These are phyloP conservation scores for Pichia cephalocereana DNA, from an alignment of 805 yeast genomes.

Conservation along the genomic window DNA sequence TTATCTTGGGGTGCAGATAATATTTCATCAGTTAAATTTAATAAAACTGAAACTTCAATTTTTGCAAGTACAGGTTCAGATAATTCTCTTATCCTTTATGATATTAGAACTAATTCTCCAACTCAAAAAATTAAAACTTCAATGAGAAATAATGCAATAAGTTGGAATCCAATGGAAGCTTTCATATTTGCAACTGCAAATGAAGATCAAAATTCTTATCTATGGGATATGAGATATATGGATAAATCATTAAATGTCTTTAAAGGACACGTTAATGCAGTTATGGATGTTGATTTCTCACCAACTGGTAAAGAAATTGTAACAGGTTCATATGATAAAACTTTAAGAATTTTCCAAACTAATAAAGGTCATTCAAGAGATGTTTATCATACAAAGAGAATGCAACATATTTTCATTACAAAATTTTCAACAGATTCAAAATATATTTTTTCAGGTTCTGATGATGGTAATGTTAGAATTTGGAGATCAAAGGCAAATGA, in stretches of 20 bases:
- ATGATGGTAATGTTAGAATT: conserved; percentile 88
- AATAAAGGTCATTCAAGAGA: conserved; percentile 88
- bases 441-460: conserved; percentile 84
- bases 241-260: conserved; percentile 70
- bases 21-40: conserved; percentile 71
- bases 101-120: conserved; percentile 82
- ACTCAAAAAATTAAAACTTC: conserved; percentile 81
- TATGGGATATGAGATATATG: conserved; percentile 95
- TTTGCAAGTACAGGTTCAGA: conserved; percentile 88
- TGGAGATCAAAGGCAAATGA: conserved; percentile 91
- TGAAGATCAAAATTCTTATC: conserved; percentile 91
- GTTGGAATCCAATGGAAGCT: conserved; percentile 99
- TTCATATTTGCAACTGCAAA: conserved; percentile 84
- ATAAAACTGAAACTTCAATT: conserved; percentile 80
- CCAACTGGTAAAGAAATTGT: conserved; percentile 97
- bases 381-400: conserved; percentile 91
- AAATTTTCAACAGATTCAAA: conserved; percentile 83
- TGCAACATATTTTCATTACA: conserved; percentile 88
- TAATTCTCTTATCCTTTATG: conserved; percentile 84
- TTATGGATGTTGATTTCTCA: conserved; percentile 87
- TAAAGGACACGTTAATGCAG: conserved; percentile 95
- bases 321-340: conserved; percentile 91
- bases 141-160: conserved; percentile 73
- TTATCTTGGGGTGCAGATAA: conserved; percentile 97
- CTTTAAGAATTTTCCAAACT: conserved; percentile 66